Conservation (phyloP, 805 yeast genomes). For the Yarrowia porcina region DNA sequence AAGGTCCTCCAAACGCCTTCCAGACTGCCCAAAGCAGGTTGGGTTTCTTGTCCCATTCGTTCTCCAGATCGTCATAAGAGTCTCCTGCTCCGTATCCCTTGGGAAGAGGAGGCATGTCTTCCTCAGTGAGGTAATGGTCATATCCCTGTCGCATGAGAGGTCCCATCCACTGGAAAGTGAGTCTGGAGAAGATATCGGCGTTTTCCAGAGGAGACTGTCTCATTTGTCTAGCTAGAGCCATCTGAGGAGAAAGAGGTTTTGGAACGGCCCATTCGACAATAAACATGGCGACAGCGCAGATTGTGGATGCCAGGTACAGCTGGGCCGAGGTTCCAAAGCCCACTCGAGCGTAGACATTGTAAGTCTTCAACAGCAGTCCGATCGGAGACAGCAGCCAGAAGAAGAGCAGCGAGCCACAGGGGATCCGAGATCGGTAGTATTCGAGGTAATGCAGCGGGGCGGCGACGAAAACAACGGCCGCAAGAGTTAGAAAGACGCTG, state of each 20-base stretch:
- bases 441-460: slow-evolving; percentile 65
- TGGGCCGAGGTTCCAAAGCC: slow-evolving; percentile 16
- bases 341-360: slow-evolving; percentile 29
- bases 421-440: slow-evolving; percentile 58
- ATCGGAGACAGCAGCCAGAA: slow-evolving; percentile 67
- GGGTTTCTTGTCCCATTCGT: slow-evolving; percentile 53
- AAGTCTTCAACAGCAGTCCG: slow-evolving; percentile 44
- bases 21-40: slow-evolving; percentile 60
- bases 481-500: slow-evolving; percentile 40
- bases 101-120: slow-evolving; percentile 81
- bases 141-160: slow-evolving; percentile 77
- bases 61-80: slow-evolving; percentile 47
- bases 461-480: slow-evolving; percentile 48
- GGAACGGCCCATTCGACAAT: slow-evolving; percentile 48
- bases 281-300: slow-evolving; percentile 42
- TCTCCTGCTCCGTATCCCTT: slow-evolving; percentile 58
- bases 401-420: slow-evolving; percentile 64
- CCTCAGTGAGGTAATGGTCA: slow-evolving; percentile 46
- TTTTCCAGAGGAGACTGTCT: slow-evolving; percentile 47
- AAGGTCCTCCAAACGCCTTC: slow-evolving; percentile 73
- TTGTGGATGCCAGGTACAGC: slow-evolving; percentile 31
- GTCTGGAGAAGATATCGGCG: slow-evolving; percentile 68
- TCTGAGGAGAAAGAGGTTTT: slow-evolving; percentile 38
- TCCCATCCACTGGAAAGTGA: slow-evolving; percentile 91
- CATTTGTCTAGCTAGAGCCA: slow-evolving; percentile 38